Evolutionary conservation across 2,329 filamentous ascomycete species (phyloP).

Genomic region (Blastomyces silverae): DNA sequence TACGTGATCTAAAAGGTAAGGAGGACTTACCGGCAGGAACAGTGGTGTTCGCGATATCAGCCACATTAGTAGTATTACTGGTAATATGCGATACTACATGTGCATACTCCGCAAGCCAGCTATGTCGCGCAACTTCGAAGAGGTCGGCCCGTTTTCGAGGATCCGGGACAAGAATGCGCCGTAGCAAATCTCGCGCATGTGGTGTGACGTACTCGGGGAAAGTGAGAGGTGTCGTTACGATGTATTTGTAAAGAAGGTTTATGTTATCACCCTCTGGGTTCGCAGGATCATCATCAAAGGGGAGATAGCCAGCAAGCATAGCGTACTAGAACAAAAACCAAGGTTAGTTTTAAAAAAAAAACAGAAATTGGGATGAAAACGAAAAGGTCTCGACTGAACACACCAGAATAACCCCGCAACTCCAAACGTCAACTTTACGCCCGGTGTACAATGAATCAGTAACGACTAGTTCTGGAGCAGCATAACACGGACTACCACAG

Average conservation of each 20-base stretch:
- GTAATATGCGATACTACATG: slow-evolving; percentile 96
- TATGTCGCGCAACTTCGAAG: slow-evolving; percentile 95
- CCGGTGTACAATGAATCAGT: slow-evolving; percentile 97
- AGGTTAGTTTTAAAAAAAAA: slow-evolving; percentile 13
- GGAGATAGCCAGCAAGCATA: slow-evolving; percentile 95
- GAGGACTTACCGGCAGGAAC: slow-evolving; percentile 50
- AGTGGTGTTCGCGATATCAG: slow-evolving; percentile 75
- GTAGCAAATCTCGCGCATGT: slow-evolving; percentile 84
- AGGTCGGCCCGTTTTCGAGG: slow-evolving; percentile 90
- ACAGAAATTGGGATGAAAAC: slow-evolving; percentile 16
- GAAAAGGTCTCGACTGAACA: slow-evolving; percentile 33
- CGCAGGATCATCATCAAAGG: slow-evolving; percentile 95
- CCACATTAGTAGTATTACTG: slow-evolving; percentile 81
- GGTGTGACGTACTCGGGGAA: slow-evolving; percentile 99
- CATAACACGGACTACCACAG: slow-evolving; percentile 96
- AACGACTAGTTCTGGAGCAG: slow-evolving; percentile 91
- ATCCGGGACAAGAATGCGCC: slow-evolving; percentile 90
- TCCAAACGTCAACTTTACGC: slow-evolving; percentile 98
- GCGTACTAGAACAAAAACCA: slow-evolving; percentile 63
- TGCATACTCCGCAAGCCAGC: slow-evolving; percentile 96
- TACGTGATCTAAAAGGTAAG: slow-evolving; percentile 9
- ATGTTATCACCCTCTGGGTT: slow-evolving; percentile 99
- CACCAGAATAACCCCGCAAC: slow-evolving; percentile 96
- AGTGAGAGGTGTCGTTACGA: slow-evolving; percentile 90
- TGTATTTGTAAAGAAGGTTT: slow-evolving; percentile 98